Evolutionary conservation across 306 rosid genomes (phyloP).

Genomic region (Dalbergia oliveri): DNA sequence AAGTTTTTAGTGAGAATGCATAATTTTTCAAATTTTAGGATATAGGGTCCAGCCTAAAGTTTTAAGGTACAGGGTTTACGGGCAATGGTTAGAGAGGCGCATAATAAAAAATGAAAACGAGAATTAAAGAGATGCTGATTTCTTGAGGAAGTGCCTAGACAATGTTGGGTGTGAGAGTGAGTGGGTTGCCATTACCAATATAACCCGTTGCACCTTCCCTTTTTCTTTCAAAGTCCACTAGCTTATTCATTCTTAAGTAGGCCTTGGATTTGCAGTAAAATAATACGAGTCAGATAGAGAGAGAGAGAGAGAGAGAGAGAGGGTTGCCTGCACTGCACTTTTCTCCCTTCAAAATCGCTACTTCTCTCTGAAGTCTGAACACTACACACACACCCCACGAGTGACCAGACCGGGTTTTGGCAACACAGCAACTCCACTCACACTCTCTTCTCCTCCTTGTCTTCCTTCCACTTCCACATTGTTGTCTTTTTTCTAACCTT

Average conservation of each 20-base stretch:
- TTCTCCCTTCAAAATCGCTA: constrained; percentile 78
- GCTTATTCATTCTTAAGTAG: constrained; percentile 36
- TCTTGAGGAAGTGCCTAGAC: background rate
- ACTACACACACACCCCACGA: constrained; percentile 42
- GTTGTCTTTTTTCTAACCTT: constrained; percentile 47
- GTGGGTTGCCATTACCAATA: constrained; percentile 68
- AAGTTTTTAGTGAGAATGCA: too few relatives aligned
- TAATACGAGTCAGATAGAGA: constrained; percentile 3
- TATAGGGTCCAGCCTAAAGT: too few relatives aligned
- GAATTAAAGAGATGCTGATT: too few relatives aligned
- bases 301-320: constrained; percentile 23
- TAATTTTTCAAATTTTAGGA: too few relatives aligned
- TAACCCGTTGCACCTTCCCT: constrained; percentile 37
- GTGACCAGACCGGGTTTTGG: constrained; percentile 57
- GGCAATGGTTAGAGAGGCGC: too few relatives aligned
- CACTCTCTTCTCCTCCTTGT: constrained; percentile 36
- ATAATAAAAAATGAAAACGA: too few relatives aligned
- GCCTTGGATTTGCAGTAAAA: constrained; percentile 73
- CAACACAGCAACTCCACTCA: background rate
- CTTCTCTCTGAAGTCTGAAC: constrained; percentile 62
- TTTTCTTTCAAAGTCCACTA: constrained; percentile 44
- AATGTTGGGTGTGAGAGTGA: constrained; percentile 42
- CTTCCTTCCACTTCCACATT: constrained; percentile 50
- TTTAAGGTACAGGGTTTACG: too few relatives aligned
- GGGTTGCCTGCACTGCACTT: constrained; percentile 53